Evolutionary conservation across 2,329 filamentous ascomycete genomes (phyloP), one percentile per base, ranked within the genome.

Genomic region (Neonectria magnoliae): DNA sequence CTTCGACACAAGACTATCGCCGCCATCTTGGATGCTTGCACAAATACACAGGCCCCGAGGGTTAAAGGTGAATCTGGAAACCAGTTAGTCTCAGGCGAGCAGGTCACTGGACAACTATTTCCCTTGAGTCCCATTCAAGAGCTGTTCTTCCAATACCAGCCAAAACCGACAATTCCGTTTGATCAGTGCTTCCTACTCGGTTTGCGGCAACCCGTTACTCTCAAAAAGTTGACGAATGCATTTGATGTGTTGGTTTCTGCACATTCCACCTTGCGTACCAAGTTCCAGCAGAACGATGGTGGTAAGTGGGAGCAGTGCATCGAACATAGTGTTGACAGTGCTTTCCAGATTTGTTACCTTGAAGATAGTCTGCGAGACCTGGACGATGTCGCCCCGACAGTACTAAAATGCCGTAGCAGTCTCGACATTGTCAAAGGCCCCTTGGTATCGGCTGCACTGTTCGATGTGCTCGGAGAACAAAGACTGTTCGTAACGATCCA

Each of bases 1-100:
- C 57, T 68, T 9, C 60, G 57, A 2, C 56, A 59, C 42, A 59
- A 62, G 22, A 60, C 56, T 1, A 64, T 67, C 6, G n/a, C 53
- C 2, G 55, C 60, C 16, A 64, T 44, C 22, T 41, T 48, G 52
- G 33, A 47, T 16, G 36, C 27, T 16, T 45, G 48, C 27, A 52
- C 18, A 16, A 27, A 16, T 31, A 2, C 53, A 31, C 25, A 36
- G 33, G 33, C 33, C 14, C 13, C 33, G 7, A 36, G 29, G 22
- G n/a, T 45, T 22, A 22, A n/a, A 56, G 27, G 25, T 7, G 25
- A 38, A 56, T 5, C 22, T n/a, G 4, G 27, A n/a, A n/a, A n/a
- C n/a, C n/a, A n/a, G n/a, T n/a, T n/a, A n/a, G n/a, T n/a, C n/a
- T n/a, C n/a, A 41, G 27, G n/a, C 29, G 27, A 47, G 9, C 38